Evolutionary conservation across 2,329 filamentous ascomycete genomes (phyloP), one percentile per base, ranked within the genome.

Genomic region (Fusarium gaditjirri): DNA sequence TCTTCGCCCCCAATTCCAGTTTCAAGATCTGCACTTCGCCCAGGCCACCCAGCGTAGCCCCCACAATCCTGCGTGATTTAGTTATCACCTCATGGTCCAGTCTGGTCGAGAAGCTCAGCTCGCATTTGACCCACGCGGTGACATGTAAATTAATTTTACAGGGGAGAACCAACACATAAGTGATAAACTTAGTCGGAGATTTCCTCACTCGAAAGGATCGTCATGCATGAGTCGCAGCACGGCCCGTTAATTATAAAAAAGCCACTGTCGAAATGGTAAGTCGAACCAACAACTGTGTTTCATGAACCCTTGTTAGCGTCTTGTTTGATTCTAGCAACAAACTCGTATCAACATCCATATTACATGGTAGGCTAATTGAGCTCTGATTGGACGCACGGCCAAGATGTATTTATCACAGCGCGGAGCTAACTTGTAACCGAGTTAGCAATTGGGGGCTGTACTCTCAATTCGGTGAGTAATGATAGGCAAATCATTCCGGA

Each of bases 401-500:
- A n/a, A 27, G n/a, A n/a, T 52, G 2, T 12, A 6, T 52, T 3
- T 36, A 27, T 27, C 23, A 27, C 49, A 12, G 49, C 49, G 17
- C 33, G 33, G 36, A 36, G 17, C 36, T 14, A 21, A 27, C 6
- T 3, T 36, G 31, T 21, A 21, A 36, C 17, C 12, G 13, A 25
- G 6, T 14, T 21, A 3, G 31, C 21, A 6, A 10, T 6, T 35
- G 47, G 47, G 14, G 8, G 47, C 47, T 16, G 31, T 36, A n/a
- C 8, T 31, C 19, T 31, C 4, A 29, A 13, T 9, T 11, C 2
- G 12, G 13, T 19, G 47, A 35, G 47, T 36, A 50, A 5, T 19
- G n/a, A 35, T 13, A 5, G 21, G 16, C n/a, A 35, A 19, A 33
- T 19, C 0, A 2, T 0, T 25, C n/a, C 2, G 6, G 11, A 23